Evolutionary conservation across 2,329 filamentous ascomycete species (phyloP), one percentile per base, ranked within the genome.

Genomic region (Raffaelea deltoideospora): DNA sequence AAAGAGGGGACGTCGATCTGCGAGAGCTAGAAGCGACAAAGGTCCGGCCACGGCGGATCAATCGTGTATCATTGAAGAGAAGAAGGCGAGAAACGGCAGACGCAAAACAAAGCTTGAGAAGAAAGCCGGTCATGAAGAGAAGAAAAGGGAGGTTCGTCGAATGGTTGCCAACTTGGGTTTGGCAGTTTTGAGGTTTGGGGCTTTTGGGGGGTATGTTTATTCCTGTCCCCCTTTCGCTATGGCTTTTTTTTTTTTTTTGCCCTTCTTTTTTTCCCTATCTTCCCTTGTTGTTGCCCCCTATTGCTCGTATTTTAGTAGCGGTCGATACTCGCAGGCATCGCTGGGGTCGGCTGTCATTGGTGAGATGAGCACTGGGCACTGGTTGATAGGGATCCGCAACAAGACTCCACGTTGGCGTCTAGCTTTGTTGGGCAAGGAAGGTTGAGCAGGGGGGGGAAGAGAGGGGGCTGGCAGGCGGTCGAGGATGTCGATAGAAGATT

Each of bases 61-160:
- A 49, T 44, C 57, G 57, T 45, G 54, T 51, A 45, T 66, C 59
- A 56, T 64, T 50, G 44, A 63, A 54, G 50, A 66, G 54, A 52
- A 57, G 48, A 53, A 54, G 56, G 47, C 60, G 60, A 49, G 55
- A 61, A 48, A n/a, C n/a, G n/a, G 60, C 57, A 52, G 63, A 59
- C 46, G 58, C 52, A 50, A 60, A 58, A 51, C 64, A 68, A 45
- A 65, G 54, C 51, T 57, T 55, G 40, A 67, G 50, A 42, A 65
- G 57, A 49, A 59, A 60, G 48, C 47, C 45, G 49, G 59, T 64
- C 65, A 69, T 69, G 60, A 56, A 52, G 49, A 48, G 42, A 35
- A 24, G 43, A 4, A 13, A 18, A 15, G 10, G 31, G 19, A 30
- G 28, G 20, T 5, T 20, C 13, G 17, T 31, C 9, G 21, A 20